phyloP scores from a whole-genome alignment of 495 filamentous ascomycete genomes.

The Usnea hakonensis region DNA sequence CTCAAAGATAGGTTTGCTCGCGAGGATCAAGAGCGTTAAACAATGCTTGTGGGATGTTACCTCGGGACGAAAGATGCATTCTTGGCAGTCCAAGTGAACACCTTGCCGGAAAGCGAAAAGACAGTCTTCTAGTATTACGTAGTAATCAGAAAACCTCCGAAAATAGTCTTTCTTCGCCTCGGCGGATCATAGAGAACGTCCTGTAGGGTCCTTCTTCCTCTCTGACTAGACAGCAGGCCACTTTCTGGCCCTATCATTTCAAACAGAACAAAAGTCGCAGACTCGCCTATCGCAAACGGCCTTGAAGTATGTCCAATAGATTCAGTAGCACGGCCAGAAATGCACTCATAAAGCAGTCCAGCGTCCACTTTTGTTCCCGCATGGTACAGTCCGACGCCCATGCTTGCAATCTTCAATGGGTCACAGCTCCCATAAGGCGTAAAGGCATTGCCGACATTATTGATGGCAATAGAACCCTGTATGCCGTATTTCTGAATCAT shows the following conservation, averaged over 20 bases:
- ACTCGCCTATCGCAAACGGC: conserved; percentile 1
- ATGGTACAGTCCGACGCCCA: conserved; percentile 62
- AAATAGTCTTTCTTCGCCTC: conserved; percentile 16
- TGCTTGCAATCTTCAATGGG: conserved; percentile 54
- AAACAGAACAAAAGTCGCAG: conserved; percentile 19
- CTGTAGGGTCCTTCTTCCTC: conserved; percentile 16
- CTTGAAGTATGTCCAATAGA: conserved; percentile 34
- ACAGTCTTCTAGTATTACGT: background rate
- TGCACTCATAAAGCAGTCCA: conserved; percentile 52
- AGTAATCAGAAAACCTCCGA: conserved; percentile 12
- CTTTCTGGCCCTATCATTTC: background rate
- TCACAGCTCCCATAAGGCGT: conserved; percentile 69
- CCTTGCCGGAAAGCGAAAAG: background rate
- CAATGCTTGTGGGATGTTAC: too few relatives aligned
- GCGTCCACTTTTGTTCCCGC: conserved; percentile 53
- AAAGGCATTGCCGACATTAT: conserved; percentile 73
- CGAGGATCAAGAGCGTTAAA: too few relatives aligned
- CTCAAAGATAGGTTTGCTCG: too few relatives aligned
- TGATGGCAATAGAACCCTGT: conserved; percentile 57
- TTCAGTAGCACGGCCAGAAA: conserved; percentile 48
- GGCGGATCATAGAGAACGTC: conserved; percentile 24
- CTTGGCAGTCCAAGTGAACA: background rate
- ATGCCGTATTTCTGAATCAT: conserved; percentile 55
- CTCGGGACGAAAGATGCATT: too few relatives aligned
- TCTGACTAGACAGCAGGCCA: background rate